Conservation (phyloP, 352 stramenopile genomes). For the Phytophthora kernoviae region DNA sequence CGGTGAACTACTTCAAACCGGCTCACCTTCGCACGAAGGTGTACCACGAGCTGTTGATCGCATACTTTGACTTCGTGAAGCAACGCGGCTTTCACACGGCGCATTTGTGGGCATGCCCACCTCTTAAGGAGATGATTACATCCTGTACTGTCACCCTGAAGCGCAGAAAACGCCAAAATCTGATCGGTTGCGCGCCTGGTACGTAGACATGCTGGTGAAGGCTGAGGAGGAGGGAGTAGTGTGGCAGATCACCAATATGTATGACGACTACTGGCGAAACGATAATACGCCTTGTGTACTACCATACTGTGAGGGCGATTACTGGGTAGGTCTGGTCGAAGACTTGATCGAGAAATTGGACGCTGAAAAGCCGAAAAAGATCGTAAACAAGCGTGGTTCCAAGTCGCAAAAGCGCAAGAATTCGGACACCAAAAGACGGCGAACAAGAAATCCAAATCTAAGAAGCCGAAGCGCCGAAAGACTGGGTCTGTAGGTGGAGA, state of each 20-base stretch:
- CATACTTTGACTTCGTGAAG: slow-evolving; percentile 98
- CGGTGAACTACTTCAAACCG: slow-evolving; percentile 99
- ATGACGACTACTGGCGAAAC: slow-evolving; percentile 94
- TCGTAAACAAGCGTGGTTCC: slow-evolving; percentile 52
- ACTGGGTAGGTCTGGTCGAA: slow-evolving; percentile 87
- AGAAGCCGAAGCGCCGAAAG: slow-evolving; percentile 81
- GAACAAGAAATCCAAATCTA: slow-evolving; percentile 78
- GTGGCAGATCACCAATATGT: slow-evolving; percentile 95
- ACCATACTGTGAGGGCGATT: slow-evolving; percentile 89
- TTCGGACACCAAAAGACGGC: slow-evolving; percentile 66
- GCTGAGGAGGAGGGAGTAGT: slow-evolving; percentile 92
- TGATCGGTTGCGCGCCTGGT: slow-evolving; percentile 97
- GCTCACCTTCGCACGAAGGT: slow-evolving; percentile 97
- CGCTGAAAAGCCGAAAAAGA: slow-evolving; percentile 81
- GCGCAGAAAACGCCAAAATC: slow-evolving; percentile 99
- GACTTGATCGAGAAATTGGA: slow-evolving; percentile 92
- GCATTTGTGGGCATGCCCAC: slow-evolving; percentile 99
- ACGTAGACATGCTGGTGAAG: slow-evolving; percentile 90
- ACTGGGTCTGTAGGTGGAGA: slow-evolving; percentile 37
- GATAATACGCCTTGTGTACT: slow-evolving; percentile 84
- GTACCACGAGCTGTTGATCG: slow-evolving; percentile 99
- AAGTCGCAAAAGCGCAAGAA: slow-evolving; percentile 69
- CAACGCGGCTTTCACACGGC: slow-evolving; percentile 97
- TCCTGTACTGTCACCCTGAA: slow-evolving; percentile 99
- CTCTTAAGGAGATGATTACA: slow-evolving; percentile 99